These are phyloP conservation scores for Claviceps pazoutovae DNA, from an alignment of 2,329 filamentous ascomycete species.

Conservation along the genomic window DNA sequence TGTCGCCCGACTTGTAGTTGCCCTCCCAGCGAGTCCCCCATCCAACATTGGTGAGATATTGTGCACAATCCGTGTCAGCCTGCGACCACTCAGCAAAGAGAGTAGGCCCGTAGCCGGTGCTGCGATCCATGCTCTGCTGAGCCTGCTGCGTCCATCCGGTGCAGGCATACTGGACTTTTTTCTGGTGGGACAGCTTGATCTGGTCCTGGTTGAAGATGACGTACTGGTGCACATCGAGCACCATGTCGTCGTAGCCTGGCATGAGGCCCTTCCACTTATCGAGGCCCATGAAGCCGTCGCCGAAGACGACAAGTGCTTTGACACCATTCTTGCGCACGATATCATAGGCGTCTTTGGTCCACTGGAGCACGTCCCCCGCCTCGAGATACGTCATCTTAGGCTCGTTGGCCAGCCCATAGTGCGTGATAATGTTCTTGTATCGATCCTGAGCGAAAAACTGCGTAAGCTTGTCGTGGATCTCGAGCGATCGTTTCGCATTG, in stretches of 20 bases:
- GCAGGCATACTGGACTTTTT: constrained; percentile 81
- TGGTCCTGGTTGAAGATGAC: constrained; percentile 92
- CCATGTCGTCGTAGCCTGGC: constrained; percentile 53
- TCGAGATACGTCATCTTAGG: constrained; percentile 71
- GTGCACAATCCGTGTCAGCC: constrained; percentile 88
- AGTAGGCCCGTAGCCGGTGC: constrained; percentile 79
- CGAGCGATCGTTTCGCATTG: constrained; percentile 70
- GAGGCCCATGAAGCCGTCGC: constrained; percentile 88
- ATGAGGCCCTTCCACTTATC: constrained; percentile 81
- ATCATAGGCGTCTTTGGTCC: constrained; percentile 62
- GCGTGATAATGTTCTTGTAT: constrained; percentile 80
- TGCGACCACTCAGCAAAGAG: constrained; percentile 96
- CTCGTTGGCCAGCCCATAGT: constrained; percentile 93
- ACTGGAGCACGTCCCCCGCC: constrained; percentile 53
- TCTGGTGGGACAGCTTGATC: constrained; percentile 65
- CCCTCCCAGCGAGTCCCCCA: constrained; percentile 87
- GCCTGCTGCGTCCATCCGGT: constrained; percentile 74
- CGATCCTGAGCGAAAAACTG: constrained; percentile 87
- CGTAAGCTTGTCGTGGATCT: constrained; percentile 75
- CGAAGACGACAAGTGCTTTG: constrained; percentile 62
- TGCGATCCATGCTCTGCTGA: constrained; percentile 52
- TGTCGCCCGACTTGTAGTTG: constrained; percentile 57
- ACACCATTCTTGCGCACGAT: constrained; percentile 67
- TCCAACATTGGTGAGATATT: constrained; percentile 77
- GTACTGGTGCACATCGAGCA: constrained; percentile 97